A percentile compares a stretch with the other conserved stretches of the same genome.
phyloP scores from a whole-genome alignment of 2,329 filamentous ascomycete species.

The Alternaria sp. region DNA sequence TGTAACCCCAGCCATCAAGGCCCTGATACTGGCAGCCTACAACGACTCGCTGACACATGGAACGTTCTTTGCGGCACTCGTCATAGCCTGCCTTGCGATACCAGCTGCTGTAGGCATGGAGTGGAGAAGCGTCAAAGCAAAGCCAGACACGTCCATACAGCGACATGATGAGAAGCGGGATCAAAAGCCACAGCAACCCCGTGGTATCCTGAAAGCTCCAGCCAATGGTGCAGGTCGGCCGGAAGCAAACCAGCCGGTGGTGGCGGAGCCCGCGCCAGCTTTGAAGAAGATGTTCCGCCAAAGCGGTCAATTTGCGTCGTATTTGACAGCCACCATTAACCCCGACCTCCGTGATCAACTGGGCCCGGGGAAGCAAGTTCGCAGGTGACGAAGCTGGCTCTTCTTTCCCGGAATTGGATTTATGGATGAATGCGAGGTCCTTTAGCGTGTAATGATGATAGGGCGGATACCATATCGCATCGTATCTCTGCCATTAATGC shows the following conservation, averaged over 20 bases:
- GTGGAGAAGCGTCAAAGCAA: conserved; percentile 69
- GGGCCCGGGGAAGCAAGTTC: not conserved
- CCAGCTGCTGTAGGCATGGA: conserved; percentile 64
- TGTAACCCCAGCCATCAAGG: conserved; percentile 21
- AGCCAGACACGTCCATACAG: not conserved
- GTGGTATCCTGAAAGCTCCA: conserved; percentile 4
- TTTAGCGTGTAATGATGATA: conserved; percentile 2
- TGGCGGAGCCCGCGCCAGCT: conserved; percentile 14
- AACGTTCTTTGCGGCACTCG: conserved; percentile 65
- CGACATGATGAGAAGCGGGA: conserved; percentile 21
- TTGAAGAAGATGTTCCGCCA: conserved; percentile 27
- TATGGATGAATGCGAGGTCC: not conserved
- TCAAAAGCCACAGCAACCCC: not conserved
- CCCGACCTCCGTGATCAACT: conserved; percentile 29
- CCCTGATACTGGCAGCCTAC: conserved; percentile 34
- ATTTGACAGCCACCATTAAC: conserved; percentile 32
- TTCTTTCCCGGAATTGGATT: not conserved
- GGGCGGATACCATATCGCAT: not conserved
- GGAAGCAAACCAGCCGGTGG: not conserved
- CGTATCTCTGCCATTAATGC: conserved; percentile 1
- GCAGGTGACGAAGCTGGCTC: not conserved
- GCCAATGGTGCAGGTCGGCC: not conserved
- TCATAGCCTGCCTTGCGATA: conserved; percentile 61
- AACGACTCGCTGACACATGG: conserved; percentile 38
- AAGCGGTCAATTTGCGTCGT: conserved; percentile 33